Conservation (phyloP, 2,329 filamentous ascomycete species). For the Cladosporium sp. region DNA sequence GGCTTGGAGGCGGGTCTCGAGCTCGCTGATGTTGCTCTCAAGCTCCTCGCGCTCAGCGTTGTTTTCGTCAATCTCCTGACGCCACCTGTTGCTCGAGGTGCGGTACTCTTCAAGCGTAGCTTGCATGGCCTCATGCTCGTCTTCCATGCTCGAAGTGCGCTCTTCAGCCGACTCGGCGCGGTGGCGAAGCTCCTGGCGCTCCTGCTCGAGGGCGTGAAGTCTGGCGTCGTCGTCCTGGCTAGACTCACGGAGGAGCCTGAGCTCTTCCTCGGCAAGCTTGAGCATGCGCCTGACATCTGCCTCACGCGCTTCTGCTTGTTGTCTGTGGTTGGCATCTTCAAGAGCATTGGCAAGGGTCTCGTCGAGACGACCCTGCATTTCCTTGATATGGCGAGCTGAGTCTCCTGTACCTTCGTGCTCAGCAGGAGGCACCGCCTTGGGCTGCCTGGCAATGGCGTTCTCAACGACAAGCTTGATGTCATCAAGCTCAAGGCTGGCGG, state of each 20-base stretch:
- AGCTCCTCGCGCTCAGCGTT: constrained; percentile 65
- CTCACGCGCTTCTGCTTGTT: constrained; percentile 41
- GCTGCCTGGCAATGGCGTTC: constrained; percentile 29
- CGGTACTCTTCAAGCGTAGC: constrained; percentile 63
- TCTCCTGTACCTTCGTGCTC: constrained; percentile 16
- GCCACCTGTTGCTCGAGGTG: constrained; percentile 55
- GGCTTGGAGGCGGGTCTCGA: constrained; percentile 77
- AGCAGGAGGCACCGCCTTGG: constrained; percentile 27
- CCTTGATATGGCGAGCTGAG: constrained; percentile 26
- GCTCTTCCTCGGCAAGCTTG: constrained; percentile 48
- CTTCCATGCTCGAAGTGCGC: constrained; percentile 40
- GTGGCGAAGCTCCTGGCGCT: constrained; percentile 37
- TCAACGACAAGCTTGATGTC: constrained; percentile 37
- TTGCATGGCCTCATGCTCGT: constrained; percentile 58
- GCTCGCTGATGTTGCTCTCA: constrained; percentile 52
- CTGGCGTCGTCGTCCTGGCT: constrained; percentile 40
- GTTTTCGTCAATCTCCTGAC: constrained; percentile 53
- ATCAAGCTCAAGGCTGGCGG: constrained; percentile 42
- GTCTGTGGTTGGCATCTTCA: constrained; percentile 40
- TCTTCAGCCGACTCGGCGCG: constrained; percentile 34
- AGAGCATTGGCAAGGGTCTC: constrained; percentile 33
- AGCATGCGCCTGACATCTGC: constrained; percentile 40
- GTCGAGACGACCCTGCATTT: constrained; percentile 30
- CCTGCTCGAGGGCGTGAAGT: constrained; percentile 39
- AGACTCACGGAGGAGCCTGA: constrained; percentile 41